phyloP scores from a whole-genome alignment of 345 rosid genomes.

The Salix suchowensis region DNA sequence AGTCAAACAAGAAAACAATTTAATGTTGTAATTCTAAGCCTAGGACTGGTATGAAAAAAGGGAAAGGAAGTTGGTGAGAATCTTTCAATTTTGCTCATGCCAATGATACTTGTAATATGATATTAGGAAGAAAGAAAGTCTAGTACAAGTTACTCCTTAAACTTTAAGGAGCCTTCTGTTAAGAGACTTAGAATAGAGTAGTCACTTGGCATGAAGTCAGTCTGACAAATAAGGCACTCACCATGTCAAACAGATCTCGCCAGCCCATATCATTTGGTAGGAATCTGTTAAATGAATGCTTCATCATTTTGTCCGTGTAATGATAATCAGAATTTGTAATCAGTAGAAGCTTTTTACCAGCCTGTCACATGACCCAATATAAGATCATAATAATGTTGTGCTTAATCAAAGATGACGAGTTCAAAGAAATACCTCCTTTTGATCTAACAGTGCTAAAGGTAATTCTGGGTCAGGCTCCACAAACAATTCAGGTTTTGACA shows the following conservation, averaged over 20 bases:
- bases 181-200: not conserved
- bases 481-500: conserved; percentile 91
- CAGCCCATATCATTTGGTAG: conserved; percentile 91
- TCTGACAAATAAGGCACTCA: conserved; percentile 21
- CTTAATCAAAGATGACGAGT: not conserved
- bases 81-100: not conserved
- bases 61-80: not conserved
- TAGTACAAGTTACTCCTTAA: not conserved
- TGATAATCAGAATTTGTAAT: conserved; percentile 94
- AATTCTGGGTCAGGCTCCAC: conserved; percentile 94
- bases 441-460: conserved; percentile 90
- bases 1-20: not conserved
- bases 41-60: not conserved
- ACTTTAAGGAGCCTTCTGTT: not conserved
- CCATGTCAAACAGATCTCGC: conserved; percentile 92
- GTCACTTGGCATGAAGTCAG: conserved; percentile 8
- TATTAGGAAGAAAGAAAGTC: not conserved
- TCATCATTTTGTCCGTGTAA: conserved; percentile 96
- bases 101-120: not conserved
- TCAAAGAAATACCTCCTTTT: conserved; percentile 69
- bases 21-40: not conserved
- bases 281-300: conserved; percentile 81
- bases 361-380: conserved; percentile 42
- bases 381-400: conserved; percentile 6
- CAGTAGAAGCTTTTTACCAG: conserved; percentile 91